phyloP scores from a whole-genome alignment of 768 basidiomycete species.

The Trametes cubensis region DNA sequence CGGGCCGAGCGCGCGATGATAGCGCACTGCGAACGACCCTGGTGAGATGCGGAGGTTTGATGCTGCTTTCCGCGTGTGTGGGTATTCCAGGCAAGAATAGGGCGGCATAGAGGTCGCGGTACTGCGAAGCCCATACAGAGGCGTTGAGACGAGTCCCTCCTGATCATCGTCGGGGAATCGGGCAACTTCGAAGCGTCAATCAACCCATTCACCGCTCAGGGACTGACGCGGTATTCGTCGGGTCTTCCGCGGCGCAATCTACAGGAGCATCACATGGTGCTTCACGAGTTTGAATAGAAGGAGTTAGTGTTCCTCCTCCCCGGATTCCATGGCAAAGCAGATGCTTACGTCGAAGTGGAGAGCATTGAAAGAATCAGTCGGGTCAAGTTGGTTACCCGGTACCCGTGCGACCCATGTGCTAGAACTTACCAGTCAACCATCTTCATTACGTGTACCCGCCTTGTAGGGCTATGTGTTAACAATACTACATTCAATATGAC shows the following conservation, averaged over 20 bases:
- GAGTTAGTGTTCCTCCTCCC: neutral
- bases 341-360: neutral
- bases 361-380: too few relatives aligned
- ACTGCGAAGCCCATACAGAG: neutral
- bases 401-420: too few relatives aligned
- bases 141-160: neutral
- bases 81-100: conserved; percentile 5
- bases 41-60: neutral
- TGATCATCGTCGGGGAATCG: conserved; percentile 6
- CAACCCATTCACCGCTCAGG: conserved; percentile 7
- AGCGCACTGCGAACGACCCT: neutral
- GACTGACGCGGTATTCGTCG: conserved; percentile 3
- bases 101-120: neutral
- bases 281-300: neutral
- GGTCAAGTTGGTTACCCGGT: too few relatives aligned
- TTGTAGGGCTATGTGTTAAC: neutral
- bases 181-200: neutral
- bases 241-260: conserved; percentile 12
- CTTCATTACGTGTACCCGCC: neutral
- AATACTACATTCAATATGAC: conserved; percentile 10
- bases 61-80: neutral
- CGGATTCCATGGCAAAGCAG: neutral
- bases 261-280: neutral
- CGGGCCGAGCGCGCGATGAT: neutral
- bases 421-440: too few relatives aligned